Percentiles rank a stretch among this genome's conserved stretches.
Evolutionary conservation across 176 grass and related monocot species (phyloP).

Genomic region (Musa troglodytarum): DNA sequence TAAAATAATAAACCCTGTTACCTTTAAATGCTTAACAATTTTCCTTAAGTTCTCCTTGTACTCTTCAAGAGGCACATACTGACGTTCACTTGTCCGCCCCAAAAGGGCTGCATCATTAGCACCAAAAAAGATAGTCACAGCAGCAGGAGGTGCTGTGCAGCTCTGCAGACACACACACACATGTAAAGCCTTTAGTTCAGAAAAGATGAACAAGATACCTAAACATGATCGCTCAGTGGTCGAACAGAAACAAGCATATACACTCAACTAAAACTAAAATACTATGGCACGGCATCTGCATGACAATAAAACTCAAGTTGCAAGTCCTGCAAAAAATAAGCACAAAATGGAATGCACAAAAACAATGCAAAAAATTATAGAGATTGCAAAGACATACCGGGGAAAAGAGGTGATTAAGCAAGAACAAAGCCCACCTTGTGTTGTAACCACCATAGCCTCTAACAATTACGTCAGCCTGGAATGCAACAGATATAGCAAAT

Average conservation of each 20-base stretch:
- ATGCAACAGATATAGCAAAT: neutral
- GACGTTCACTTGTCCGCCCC: constrained; percentile 43
- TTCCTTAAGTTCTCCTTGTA: constrained; percentile 64
- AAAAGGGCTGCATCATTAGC: constrained; percentile 71
- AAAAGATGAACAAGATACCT: neutral
- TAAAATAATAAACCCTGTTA: neutral
- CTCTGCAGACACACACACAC: constrained; percentile 23
- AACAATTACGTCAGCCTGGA: constrained; percentile 63
- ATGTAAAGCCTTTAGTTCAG: neutral
- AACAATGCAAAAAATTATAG: neutral
- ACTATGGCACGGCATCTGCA: neutral
- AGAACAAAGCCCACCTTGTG: constrained; percentile 83
- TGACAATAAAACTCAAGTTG: neutral
- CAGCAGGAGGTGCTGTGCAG: constrained; percentile 22
- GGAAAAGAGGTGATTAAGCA: constrained; percentile 65
- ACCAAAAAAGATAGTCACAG: constrained; percentile 73
- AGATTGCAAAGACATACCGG: constrained; percentile 27
- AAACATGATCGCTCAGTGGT: too few species aligned
- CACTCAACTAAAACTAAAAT: too few species aligned
- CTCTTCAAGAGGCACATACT: constrained; percentile 64
- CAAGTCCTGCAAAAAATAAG: neutral
- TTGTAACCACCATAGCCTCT: constrained; percentile 90
- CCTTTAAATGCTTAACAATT: constrained; percentile 68
- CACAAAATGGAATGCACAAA: neutral
- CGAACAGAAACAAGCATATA: too few species aligned